Percentiles rank a stretch among this genome's conserved stretches.
Evolutionary conservation across 2,329 filamentous ascomycete genomes (phyloP).

Genomic region (Xylaria sp.): DNA sequence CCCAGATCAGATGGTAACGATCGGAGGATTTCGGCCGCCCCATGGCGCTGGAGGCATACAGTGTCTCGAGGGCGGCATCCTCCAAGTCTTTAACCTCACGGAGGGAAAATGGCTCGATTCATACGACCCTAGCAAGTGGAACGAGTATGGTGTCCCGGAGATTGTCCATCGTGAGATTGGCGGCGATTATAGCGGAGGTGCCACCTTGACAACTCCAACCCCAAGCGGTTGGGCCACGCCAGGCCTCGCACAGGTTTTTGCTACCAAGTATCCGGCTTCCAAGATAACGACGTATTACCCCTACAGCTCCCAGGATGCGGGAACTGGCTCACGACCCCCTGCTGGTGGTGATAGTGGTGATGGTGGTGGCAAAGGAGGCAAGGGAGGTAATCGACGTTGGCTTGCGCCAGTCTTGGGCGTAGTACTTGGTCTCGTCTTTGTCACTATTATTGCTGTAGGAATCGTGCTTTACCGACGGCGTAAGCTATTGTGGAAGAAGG

Average conservation of each 20-base stretch:
- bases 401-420: constrained; percentile 58
- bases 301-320: constrained; percentile 40
- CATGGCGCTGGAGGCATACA: constrained; percentile 20
- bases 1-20: constrained; percentile 72
- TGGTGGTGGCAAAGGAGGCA: not conserved
- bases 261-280: constrained; percentile 46
- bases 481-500: constrained; percentile 36
- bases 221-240: constrained; percentile 50
- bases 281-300: constrained; percentile 59
- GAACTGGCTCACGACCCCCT: constrained; percentile 28
- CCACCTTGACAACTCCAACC: constrained; percentile 61
- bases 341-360: constrained; percentile 19
- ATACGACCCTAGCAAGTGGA: constrained; percentile 61
- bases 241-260: constrained; percentile 50
- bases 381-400: constrained; percentile 48
- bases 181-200: constrained; percentile 59
- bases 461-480: constrained; percentile 50
- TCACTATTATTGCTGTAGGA: constrained; percentile 47
- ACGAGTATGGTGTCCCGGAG: constrained; percentile 64
- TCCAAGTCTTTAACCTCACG: constrained; percentile 69
- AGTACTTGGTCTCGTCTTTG: constrained; percentile 52
- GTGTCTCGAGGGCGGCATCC: constrained; percentile 48
- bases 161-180: constrained; percentile 62
- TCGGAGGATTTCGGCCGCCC: constrained; percentile 58
- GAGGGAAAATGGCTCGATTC: constrained; percentile 61